Percentiles rank a stretch among this genome's conserved stretches.
phyloP scores from a whole-genome alignment of 164 flowering plant species.

The Sextonia rubra region DNA sequence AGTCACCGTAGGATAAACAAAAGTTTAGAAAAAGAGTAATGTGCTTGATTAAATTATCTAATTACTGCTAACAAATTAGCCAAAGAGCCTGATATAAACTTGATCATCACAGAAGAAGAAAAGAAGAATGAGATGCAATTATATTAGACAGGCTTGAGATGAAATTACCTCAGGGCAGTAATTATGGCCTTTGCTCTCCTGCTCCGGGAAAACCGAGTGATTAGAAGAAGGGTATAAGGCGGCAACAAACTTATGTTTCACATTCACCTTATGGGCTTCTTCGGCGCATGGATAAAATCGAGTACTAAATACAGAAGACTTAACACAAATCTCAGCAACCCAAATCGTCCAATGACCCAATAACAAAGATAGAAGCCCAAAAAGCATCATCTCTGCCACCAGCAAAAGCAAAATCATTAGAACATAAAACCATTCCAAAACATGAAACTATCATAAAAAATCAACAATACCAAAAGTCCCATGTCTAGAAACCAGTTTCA shows the following conservation, averaged over 20 bases:
- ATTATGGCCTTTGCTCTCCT: conserved; percentile 13
- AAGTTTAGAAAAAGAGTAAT: no score
- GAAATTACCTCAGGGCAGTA: conserved; percentile 60
- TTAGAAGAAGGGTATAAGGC: conserved; percentile 21
- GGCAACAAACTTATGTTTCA: conserved; percentile 11
- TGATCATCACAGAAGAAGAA: no score
- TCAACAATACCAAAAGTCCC: no score
- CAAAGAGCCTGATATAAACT: no score
- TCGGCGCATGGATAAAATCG: conserved; percentile 59
- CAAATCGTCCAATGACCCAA: conserved; percentile 76
- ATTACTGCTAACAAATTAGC: no score
- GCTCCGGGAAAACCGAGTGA: conserved; percentile 23
- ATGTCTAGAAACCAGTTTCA: no score
- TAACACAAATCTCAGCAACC: conserved; percentile 76
- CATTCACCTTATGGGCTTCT: not conserved
- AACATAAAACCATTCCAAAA: not conserved
- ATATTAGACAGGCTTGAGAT: not conserved
- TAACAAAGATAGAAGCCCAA: conserved; percentile 75
- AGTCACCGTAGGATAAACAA: no score
- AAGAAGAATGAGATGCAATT: no score
- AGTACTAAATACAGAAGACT: conserved; percentile 49
- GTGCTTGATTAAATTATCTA: no score
- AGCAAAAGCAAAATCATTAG: conserved; percentile 3
- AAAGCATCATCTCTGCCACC: conserved; percentile 75
- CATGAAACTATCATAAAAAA: no score